phyloP scores from a whole-genome alignment of 148 eudicot genomes.

The Rhododendron williamsianum region DNA sequence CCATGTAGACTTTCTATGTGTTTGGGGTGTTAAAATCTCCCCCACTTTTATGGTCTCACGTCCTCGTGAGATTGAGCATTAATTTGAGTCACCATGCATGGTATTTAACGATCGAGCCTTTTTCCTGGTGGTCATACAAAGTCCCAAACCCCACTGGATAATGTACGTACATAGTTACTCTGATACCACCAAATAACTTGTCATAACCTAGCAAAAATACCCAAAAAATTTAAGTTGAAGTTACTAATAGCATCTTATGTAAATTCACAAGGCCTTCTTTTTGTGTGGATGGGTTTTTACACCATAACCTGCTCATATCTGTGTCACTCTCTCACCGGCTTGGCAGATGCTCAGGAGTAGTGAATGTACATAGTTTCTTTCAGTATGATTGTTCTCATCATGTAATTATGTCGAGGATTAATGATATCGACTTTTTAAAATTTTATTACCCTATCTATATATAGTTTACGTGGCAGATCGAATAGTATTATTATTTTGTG shows the following conservation, averaged over 20 bases:
- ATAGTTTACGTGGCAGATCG: neutral
- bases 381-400: neutral
- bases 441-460: neutral
- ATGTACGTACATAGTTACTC: neutral
- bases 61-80: too few relatives aligned
- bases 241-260: too few relatives aligned
- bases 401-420: neutral
- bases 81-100: too few relatives aligned
- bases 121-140: neutral
- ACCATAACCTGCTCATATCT: too few relatives aligned
- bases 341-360: neutral
- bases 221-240: too few relatives aligned
- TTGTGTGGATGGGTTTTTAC: too few relatives aligned
- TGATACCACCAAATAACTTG: neutral
- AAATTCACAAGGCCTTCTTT: too few relatives aligned
- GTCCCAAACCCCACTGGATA: neutral
- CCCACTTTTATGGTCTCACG: too few relatives aligned
- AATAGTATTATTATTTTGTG: neutral
- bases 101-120: too few relatives aligned
- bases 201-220: too few relatives aligned
- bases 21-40: too few relatives aligned
- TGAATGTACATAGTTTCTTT: neutral
- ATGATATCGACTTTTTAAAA: neutral
- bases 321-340: neutral
- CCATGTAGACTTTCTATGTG: too few relatives aligned